These are phyloP conservation scores for Aspergillus fischeri DNA, from an alignment of 2,329 filamentous ascomycete genomes.

Conservation along the genomic window DNA sequence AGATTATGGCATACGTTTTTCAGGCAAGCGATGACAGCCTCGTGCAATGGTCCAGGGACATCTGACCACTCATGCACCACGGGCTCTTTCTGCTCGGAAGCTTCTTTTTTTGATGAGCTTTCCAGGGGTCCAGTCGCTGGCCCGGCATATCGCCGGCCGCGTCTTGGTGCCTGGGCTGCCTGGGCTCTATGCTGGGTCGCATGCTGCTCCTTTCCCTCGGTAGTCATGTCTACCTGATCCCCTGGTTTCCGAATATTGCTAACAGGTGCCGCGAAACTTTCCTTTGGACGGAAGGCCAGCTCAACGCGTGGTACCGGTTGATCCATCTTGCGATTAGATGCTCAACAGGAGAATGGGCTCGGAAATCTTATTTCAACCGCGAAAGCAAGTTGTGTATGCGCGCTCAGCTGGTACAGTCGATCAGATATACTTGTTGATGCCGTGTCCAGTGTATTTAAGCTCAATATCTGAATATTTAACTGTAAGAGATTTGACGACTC, in stretches of 20 bases:
- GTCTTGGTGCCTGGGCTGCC: accelerated
- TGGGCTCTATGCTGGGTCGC: neutral
- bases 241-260: neutral
- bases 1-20: neutral
- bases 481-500: neutral
- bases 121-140: neutral
- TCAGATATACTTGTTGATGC: too few relatives aligned
- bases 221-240: neutral
- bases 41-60: neutral
- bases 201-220: neutral
- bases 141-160: neutral
- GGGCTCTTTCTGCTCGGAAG: neutral
- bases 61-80: neutral
- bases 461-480: neutral
- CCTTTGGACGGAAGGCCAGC: neutral
- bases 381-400: too few relatives aligned
- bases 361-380: too few relatives aligned
- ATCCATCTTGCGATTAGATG: neutral
- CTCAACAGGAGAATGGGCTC: too few relatives aligned
- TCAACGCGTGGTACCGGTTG: neutral
- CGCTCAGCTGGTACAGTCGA: too few relatives aligned
- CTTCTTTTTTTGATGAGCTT: neutral
- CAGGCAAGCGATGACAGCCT: neutral
- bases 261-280: neutral
- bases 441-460: too few relatives aligned